Evolutionary conservation across 257 asterid genomes (phyloP), one percentile per base, ranked within the genome.

Genomic region (Buddleja alternifolia): DNA sequence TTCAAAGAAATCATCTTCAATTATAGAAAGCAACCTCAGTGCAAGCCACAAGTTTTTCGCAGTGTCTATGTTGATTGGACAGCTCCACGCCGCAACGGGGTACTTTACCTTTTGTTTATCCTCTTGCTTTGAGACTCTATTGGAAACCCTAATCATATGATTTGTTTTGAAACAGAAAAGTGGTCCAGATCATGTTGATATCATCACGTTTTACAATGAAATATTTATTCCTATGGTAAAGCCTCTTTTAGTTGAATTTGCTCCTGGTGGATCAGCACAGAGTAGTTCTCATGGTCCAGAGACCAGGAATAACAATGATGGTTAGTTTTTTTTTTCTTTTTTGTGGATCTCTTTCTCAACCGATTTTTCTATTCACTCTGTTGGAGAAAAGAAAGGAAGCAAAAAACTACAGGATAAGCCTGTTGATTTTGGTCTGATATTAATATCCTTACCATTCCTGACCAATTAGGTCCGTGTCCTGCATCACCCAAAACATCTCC

Each of bases 151-250:
- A 51, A 81, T 9, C 68, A 23, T 66, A 65, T 70, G 7, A 37
- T 17, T 55, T 70, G 37, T 68, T 69, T 48, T 76, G 64, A 62
- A 69, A 75, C 98, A 94, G 98, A 92, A 78, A 87, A 82, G 78
- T 50, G 95, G 93, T 46, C 83, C 85, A 15, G 97, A 89, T 73
- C 98, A 89, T 61, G 88, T 94, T 37, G 98, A 94, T 78, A 89
- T 94, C 74, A 91, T 94, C 79, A 79, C 95, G 20, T 94, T 94
- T 81, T 94, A 94, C 88, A 94, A 94, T 52, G 95, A 92, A 75
- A 71, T 89, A 63, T 94, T 94, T 70, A 71, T 94, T 75, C 95
- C 96, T 52, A 85, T 83, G 63, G 97, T 91, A 19, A 94, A 94
- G 81, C 97, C 97, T 73, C 95, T 94, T 77, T 74, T 94, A 36